A percentile compares a stretch with the other conserved stretches of the same genome.
These are phyloP conservation scores for Kurtzmaniella fragi DNA, from an alignment of 805 yeast species.

Conservation along the genomic window DNA sequence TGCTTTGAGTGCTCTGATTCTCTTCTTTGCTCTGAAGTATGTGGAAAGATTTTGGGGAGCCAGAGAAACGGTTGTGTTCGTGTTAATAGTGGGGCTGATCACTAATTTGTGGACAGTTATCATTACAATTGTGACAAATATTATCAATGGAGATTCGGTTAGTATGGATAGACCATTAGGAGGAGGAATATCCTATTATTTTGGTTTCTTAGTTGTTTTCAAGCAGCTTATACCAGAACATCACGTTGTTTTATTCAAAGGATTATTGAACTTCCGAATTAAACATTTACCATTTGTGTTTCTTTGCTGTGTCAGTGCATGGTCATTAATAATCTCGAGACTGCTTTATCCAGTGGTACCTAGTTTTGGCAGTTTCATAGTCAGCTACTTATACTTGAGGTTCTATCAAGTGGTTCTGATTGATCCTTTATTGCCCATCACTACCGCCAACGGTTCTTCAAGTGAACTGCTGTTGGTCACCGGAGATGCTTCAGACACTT, in stretches of 20 bases:
- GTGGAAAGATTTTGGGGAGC: constrained; percentile 50
- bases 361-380: constrained; percentile 52
- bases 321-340: constrained; percentile 28
- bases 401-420: constrained; percentile 60
- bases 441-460: constrained; percentile 17
- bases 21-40: constrained; percentile 40
- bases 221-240: constrained; percentile 58
- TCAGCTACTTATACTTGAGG: constrained; percentile 73
- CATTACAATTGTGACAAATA: constrained; percentile 32
- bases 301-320: constrained; percentile 24
- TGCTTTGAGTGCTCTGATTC: constrained; percentile 29
- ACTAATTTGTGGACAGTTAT: constrained; percentile 53
- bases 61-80: constrained; percentile 45
- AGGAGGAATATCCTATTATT: constrained; percentile 47
- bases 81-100: constrained; percentile 47
- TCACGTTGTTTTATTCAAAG: constrained; percentile 44
- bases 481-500: constrained; percentile 91
- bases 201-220: constrained; percentile 53
- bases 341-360: constrained; percentile 53
- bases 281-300: constrained; percentile 57
- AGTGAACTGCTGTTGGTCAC: constrained; percentile 25
- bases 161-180: constrained; percentile 42
- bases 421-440: constrained; percentile 51
- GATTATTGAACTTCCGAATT: constrained; percentile 44
- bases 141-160: constrained; percentile 29